Percentiles rank a stretch among this genome's conserved stretches.
phyloP scores from a whole-genome alignment of 1,284 basidiomycete genomes.

The Apiotrichum porosum region DNA sequence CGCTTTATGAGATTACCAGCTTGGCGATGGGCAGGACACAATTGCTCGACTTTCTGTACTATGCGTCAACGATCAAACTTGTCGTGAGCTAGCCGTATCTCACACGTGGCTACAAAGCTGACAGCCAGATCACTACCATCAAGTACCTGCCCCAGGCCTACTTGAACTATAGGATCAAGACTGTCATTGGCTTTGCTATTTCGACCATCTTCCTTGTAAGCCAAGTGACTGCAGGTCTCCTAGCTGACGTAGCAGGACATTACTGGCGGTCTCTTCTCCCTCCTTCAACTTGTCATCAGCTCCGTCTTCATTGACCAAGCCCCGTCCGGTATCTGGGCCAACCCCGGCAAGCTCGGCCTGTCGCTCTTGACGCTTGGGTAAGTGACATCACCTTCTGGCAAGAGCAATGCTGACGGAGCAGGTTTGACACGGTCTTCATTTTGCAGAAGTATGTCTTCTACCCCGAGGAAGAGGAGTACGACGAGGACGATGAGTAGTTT shows the following conservation, averaged over 20 bases:
- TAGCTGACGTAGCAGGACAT: conserved; percentile 33
- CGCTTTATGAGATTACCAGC: conserved; percentile 17
- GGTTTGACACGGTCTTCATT: conserved; percentile 12
- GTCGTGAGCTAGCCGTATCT: conserved; percentile 3
- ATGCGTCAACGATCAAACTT: conserved; percentile 42
- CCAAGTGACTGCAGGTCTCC: neutral
- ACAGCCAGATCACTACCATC: conserved; percentile 26
- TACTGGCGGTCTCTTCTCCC: conserved; percentile 40
- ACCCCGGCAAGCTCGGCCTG: conserved; percentile 46
- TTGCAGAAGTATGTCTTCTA: conserved; percentile 11
- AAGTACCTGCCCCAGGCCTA: conserved; percentile 48
- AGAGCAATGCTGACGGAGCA: neutral
- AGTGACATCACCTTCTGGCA: neutral
- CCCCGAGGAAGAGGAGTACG: conserved; percentile 2
- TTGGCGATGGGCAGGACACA: conserved; percentile 28
- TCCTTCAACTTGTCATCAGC: conserved; percentile 45
- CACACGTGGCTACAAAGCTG: neutral
- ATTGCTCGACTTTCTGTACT: conserved; percentile 46
- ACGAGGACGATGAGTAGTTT: neutral
- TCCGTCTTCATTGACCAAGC: conserved; percentile 39
- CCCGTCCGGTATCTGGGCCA: conserved; percentile 43
- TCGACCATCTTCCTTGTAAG: conserved; percentile 36
- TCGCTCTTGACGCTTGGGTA: conserved; percentile 26
- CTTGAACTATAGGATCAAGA: conserved; percentile 39
- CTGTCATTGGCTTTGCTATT: conserved; percentile 42